Base-by-base conservation (phyloP, 2,329 filamentous ascomycete genomes). In the Pseudogymnoascus sp. region DNA sequence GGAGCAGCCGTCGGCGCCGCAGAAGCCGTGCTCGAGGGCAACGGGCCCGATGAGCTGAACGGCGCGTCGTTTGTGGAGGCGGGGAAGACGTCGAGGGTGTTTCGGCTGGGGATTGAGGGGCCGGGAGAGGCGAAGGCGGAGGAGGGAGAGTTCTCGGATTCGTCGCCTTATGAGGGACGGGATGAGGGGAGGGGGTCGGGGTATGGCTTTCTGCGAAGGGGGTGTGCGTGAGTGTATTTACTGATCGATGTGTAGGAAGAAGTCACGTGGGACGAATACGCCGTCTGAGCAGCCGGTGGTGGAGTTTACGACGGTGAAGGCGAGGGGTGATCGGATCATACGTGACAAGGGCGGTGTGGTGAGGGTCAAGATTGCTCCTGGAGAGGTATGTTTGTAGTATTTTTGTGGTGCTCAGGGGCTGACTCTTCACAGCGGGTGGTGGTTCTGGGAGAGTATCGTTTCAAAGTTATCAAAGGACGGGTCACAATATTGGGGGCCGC, bases 361-460 rank as follows among this genome's bases (percentile, higher is more conserved):
- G n/a, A 69, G 77, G 19, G 63, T 86, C 1, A 76, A 70, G 24
- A 71, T 84, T 2, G 70, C 74, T 2, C 77, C 79, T n/a, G 79
- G 78, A 62, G 82, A 85, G 84, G 46, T 56, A 56, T 56, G 46
- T 56, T 33, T 28, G 3, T 50, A 6, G 10, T 19, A 12, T 56
- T 19, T 19, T 0, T n/a, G 46, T 33, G 46, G 26, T 19, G 46
- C 2, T 12, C 26, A 33, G 46, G 14, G 26, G 46, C 46, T 56
- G 8, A 56, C 26, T 56, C 8, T 56, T 56, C 26, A 33, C 10
- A 56, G 46, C 82, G 85, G 14, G 76, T 89, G 41, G 77, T 86
- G 4, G 75, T 88, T 7, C 76, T 91, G 10, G 90, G 90, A 1
- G 86, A 84, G 69, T 95, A 86, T 72, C 84, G 86, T 14, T 72